These are phyloP conservation scores for Cicer yamashitae DNA, from an alignment of 306 rosid species.

Conservation along the genomic window DNA sequence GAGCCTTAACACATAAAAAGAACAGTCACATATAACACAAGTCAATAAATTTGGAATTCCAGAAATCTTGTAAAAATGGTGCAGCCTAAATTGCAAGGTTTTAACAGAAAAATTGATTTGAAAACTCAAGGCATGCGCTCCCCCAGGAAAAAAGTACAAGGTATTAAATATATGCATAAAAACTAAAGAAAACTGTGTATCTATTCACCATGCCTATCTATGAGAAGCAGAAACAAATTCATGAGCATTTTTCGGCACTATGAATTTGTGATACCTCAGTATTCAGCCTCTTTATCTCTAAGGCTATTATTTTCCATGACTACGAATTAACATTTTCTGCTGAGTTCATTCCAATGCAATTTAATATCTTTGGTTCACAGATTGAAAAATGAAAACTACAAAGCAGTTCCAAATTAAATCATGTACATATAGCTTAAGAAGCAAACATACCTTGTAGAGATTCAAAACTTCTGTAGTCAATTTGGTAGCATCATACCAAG, in stretches of 20 bases:
- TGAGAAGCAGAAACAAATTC: slow-evolving; percentile 20
- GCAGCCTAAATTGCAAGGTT: not conserved
- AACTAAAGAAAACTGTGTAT: slow-evolving; percentile 7
- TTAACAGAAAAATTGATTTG: not conserved
- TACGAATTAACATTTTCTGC: not conserved
- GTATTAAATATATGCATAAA: not conserved
- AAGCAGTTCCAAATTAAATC: slow-evolving; percentile 24
- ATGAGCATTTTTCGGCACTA: not conserved
- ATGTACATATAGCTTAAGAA: slow-evolving; percentile 7
- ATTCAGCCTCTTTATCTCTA: not conserved
- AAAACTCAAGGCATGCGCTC: slow-evolving; percentile 10
- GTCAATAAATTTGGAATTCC: not conserved
- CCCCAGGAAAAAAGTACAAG: not conserved
- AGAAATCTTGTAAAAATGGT: not conserved
- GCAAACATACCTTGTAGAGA: slow-evolving; percentile 72
- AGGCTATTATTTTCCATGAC: not conserved
- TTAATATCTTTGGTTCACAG: not conserved
- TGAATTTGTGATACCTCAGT: slow-evolving; percentile 17
- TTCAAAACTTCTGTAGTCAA: slow-evolving; percentile 72
- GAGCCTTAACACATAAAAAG: slow-evolving; percentile 61
- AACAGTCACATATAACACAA: slow-evolving; percentile 14
- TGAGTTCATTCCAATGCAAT: slow-evolving; percentile 2
- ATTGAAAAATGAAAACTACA: slow-evolving; percentile 11
- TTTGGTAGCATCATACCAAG: slow-evolving; percentile 87
- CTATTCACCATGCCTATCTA: not conserved